These are phyloP conservation scores for Phanerochaete sordida DNA, from an alignment of 768 basidiomycete species.

Conservation along the genomic window DNA sequence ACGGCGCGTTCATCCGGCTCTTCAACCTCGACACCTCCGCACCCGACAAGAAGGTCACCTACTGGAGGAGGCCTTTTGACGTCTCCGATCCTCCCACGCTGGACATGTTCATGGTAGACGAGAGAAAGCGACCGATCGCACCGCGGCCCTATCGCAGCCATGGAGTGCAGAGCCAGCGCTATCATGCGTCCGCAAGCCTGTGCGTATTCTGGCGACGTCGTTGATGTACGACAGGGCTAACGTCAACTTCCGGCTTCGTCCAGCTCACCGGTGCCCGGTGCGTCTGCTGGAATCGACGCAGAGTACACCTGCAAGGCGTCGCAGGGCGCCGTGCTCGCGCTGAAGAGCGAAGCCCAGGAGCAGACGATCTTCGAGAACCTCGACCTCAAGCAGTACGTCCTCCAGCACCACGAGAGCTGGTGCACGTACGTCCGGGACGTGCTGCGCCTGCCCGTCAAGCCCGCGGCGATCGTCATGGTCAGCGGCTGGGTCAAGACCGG, in stretches of 20 bases:
- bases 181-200: background rate
- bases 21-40: slow-evolving; percentile 1
- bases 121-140: background rate
- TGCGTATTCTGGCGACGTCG: background rate
- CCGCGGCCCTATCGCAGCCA: background rate
- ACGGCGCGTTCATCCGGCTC: slow-evolving; percentile 8
- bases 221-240: background rate
- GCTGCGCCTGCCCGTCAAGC: background rate
- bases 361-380: background rate
- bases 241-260: too few species aligned
- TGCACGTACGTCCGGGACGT: background rate
- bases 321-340: background rate
- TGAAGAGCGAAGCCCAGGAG: background rate
- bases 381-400: background rate
- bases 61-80: background rate
- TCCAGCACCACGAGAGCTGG: background rate
- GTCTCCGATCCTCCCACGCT: background rate
- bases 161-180: background rate
- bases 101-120: background rate
- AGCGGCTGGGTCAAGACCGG: background rate
- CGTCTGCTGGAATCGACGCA: background rate
- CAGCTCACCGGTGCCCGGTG: too few species aligned
- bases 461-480: background rate
- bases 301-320: background rate
- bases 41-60: background rate